A percentile compares a stretch with the other conserved stretches of the same genome.
Evolutionary conservation across 164 flowering plant genomes (phyloP).

Genomic region (Vitis cinerea): DNA sequence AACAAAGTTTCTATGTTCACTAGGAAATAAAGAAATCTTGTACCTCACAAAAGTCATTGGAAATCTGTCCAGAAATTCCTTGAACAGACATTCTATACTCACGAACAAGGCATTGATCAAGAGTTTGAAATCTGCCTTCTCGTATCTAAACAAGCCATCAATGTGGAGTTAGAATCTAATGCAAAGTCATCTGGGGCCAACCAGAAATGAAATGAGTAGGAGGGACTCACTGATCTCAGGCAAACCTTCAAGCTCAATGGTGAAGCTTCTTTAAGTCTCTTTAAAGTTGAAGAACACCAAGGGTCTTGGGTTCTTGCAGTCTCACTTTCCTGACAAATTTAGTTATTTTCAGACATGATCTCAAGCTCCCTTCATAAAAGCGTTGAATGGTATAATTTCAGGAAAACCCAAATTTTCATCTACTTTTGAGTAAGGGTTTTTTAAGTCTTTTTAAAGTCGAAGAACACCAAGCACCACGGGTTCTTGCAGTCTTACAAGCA

Average conservation of each 20-base stretch:
- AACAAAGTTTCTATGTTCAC: background rate
- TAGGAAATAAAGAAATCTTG: background rate
- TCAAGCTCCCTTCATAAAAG: background rate
- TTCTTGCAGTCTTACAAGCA: constrained; percentile 23
- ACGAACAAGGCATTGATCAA: constrained; percentile 47
- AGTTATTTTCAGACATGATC: background rate
- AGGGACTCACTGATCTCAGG: constrained; percentile 44
- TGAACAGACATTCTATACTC: constrained; percentile 51
- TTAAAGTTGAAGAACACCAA: constrained; percentile 39
- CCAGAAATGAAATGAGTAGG: background rate
- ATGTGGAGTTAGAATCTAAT: background rate
- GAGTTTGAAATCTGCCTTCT: constrained; percentile 48
- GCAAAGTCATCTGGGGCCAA: no score
- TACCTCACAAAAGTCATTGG: constrained; percentile 48
- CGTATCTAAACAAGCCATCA: constrained; percentile 32
- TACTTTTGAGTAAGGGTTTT: constrained; percentile 24
- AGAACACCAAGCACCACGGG: constrained; percentile 40
- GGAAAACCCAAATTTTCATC: no score
- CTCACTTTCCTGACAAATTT: constrained; percentile 36
- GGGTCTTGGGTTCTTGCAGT: constrained; percentile 31
- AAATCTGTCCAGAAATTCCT: constrained; percentile 29
- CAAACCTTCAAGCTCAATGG: constrained; percentile 57
- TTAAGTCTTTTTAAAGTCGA: constrained; percentile 32
- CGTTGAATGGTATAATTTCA: no score
- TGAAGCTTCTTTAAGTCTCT: constrained; percentile 39